Conservation (phyloP, 164 flowering plant genomes). For the Tetracentron sinense region DNA sequence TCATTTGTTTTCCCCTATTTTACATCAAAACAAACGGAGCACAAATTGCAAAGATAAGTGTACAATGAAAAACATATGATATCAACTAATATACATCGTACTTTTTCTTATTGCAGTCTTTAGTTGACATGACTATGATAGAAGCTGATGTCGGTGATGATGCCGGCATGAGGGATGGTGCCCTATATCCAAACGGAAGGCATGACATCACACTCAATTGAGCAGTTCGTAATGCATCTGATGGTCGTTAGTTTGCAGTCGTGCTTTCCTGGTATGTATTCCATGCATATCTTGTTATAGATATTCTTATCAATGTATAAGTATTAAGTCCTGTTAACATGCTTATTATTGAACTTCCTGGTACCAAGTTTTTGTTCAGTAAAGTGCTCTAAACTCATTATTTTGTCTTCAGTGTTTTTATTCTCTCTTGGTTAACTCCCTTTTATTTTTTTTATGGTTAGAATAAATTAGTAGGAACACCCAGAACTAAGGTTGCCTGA, state of each 20-base stretch:
- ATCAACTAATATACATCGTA: background rate
- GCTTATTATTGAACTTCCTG: background rate
- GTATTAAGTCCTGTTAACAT: background rate
- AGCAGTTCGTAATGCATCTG: background rate
- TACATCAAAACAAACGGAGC: too few relatives aligned
- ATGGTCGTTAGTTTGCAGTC: background rate
- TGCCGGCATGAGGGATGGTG: slow-evolving; percentile 21
- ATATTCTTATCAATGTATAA: too few relatives aligned
- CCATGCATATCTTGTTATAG: background rate
- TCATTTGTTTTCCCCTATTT: too few relatives aligned
- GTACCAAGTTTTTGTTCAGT: too few relatives aligned
- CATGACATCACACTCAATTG: slow-evolving; percentile 11
- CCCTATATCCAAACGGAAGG: slow-evolving; percentile 22
- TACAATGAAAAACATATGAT: background rate
- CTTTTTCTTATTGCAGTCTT: slow-evolving; percentile 35
- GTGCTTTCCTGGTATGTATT: background rate
- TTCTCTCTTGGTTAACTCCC: too few relatives aligned
- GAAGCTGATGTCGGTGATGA: slow-evolving; percentile 37
- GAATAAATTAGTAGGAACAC: too few relatives aligned
- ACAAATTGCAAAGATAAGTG: background rate
- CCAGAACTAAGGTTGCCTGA: too few relatives aligned
- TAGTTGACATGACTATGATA: slow-evolving; percentile 40
- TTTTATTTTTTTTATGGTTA: too few relatives aligned
- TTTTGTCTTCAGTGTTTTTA: too few relatives aligned
- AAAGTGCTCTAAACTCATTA: too few relatives aligned